A percentile compares a stretch with the other conserved stretches of the same genome.
Evolutionary conservation across 805 yeast species (phyloP).

Genomic region (Teunomyces panamensis): DNA sequence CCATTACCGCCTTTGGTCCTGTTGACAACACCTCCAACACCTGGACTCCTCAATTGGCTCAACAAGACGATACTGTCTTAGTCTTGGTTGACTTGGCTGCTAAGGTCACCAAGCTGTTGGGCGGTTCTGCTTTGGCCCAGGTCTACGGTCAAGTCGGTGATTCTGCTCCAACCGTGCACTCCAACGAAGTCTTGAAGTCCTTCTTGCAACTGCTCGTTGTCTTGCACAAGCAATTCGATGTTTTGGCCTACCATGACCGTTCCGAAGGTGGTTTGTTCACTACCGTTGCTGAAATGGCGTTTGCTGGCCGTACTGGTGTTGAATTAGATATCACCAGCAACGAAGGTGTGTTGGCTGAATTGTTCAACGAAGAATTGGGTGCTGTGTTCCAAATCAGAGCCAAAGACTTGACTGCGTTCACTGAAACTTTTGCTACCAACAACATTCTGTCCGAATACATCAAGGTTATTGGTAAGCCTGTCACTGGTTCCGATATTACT

Average conservation of each 20-base stretch:
- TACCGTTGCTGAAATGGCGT: slow-evolving; percentile 91
- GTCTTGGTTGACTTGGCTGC: slow-evolving; percentile 79
- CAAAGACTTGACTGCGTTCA: slow-evolving; percentile 53
- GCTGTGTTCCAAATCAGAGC: slow-evolving; percentile 85
- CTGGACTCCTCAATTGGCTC: slow-evolving; percentile 87
- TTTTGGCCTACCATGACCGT: slow-evolving; percentile 89
- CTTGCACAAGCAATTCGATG: slow-evolving; percentile 66
- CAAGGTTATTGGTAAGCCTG: slow-evolving; percentile 67
- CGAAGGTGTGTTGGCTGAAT: slow-evolving; percentile 48
- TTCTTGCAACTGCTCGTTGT: slow-evolving; percentile 66
- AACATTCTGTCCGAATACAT: slow-evolving; percentile 57
- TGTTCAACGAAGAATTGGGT: slow-evolving; percentile 94
- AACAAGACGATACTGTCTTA: slow-evolving; percentile 55
- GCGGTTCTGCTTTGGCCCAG: slow-evolving; percentile 95
- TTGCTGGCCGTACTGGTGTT: slow-evolving; percentile 89
- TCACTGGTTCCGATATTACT: slow-evolving; percentile 44
- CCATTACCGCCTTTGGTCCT: slow-evolving; percentile 88
- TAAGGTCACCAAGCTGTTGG: slow-evolving; percentile 56
- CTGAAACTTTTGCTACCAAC: slow-evolving; percentile 49
- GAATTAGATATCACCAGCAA: slow-evolving; percentile 46
- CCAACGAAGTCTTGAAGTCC: slow-evolving; percentile 56
- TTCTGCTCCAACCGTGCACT: slow-evolving; percentile 78
- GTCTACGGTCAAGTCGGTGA: slow-evolving; percentile 87
- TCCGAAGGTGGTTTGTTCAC: slow-evolving; percentile 95
- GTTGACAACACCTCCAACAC: slow-evolving; percentile 82